A percentile compares a stretch with the other conserved stretches of the same genome.
Conservation (phyloP, 495 filamentous ascomycete genomes). For the Zalerion maritima region DNA sequence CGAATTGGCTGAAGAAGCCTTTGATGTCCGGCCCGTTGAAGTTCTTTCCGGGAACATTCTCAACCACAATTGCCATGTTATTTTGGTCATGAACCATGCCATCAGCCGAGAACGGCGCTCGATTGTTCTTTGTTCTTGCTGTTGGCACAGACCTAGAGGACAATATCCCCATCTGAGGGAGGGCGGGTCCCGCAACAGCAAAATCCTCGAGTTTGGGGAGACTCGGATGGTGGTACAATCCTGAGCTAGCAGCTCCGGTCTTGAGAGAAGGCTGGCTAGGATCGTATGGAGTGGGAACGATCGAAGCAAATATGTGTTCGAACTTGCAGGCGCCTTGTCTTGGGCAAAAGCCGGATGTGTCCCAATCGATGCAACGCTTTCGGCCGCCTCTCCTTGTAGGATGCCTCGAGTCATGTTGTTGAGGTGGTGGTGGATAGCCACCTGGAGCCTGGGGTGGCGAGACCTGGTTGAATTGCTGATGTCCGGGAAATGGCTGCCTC, state of each 20-base stretch:
- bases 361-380: constrained; percentile 88
- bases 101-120: constrained; percentile 57
- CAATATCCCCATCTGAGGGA: too few species aligned
- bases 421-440: constrained; percentile 5
- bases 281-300: too few species aligned
- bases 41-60: constrained; percentile 82
- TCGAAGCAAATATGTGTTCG: too few species aligned
- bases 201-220: too few species aligned
- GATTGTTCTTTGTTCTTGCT: constrained; percentile 22
- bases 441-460: constrained; percentile 10
- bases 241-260: too few species aligned
- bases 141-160: too few species aligned
- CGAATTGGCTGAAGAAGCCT: constrained; percentile 76
- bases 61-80: constrained; percentile 73
- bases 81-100: constrained; percentile 61
- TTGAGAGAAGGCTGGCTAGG: constrained; percentile 49
- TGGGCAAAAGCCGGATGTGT: constrained; percentile 75
- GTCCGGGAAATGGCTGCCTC: too few species aligned
- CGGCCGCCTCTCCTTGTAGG: too few species aligned
- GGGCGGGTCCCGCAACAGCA: too few species aligned
- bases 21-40: constrained; percentile 60
- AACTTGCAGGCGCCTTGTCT: constrained; percentile 64
- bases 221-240: too few species aligned
- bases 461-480: too few species aligned
- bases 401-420: constrained; percentile 34